These are phyloP conservation scores for Phytophthora cajani DNA, from an alignment of 352 stramenopile species.

Conservation along the genomic window DNA sequence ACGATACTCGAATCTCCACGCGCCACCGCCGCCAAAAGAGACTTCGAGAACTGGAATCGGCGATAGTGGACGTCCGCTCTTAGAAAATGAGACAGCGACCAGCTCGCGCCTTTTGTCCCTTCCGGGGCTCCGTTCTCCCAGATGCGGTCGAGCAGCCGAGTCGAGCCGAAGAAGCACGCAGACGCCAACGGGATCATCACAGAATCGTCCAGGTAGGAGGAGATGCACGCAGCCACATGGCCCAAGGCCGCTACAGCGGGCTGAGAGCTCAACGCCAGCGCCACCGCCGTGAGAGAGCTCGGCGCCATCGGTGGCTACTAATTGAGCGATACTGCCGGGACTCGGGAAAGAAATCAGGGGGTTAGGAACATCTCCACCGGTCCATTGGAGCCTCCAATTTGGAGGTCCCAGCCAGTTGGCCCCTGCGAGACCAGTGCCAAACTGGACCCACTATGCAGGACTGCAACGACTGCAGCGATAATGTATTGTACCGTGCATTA, in stretches of 20 bases:
- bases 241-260: slow-evolving; percentile 7
- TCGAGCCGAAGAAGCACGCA: slow-evolving; percentile 16
- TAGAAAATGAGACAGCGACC: slow-evolving; percentile 18
- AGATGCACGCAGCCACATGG: slow-evolving; percentile 17
- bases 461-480: too few species aligned
- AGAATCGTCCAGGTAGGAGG: slow-evolving; percentile 21
- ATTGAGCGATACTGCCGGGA: too few species aligned
- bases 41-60: slow-evolving; percentile 22
- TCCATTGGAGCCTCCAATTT: too few species aligned
- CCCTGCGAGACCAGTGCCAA: too few species aligned
- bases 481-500: too few species aligned
- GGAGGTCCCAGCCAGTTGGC: too few species aligned
- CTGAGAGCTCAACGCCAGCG: slow-evolving; percentile 7
- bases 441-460: too few species aligned
- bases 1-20: slow-evolving; percentile 19
- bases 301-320: neutral
- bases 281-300: neutral
- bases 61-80: slow-evolving; percentile 18
- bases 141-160: slow-evolving; percentile 24
- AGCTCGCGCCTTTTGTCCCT: neutral
- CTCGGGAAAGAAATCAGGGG: too few species aligned
- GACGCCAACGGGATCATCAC: slow-evolving; percentile 15
- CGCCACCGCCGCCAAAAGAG: slow-evolving; percentile 3
- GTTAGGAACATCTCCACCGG: too few species aligned
- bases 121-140: slow-evolving; percentile 16